Evolutionary conservation across 495 filamentous ascomycete genomes (phyloP), one percentile per base, ranked within the genome.

Genomic region (Articulospora tetracladia): DNA sequence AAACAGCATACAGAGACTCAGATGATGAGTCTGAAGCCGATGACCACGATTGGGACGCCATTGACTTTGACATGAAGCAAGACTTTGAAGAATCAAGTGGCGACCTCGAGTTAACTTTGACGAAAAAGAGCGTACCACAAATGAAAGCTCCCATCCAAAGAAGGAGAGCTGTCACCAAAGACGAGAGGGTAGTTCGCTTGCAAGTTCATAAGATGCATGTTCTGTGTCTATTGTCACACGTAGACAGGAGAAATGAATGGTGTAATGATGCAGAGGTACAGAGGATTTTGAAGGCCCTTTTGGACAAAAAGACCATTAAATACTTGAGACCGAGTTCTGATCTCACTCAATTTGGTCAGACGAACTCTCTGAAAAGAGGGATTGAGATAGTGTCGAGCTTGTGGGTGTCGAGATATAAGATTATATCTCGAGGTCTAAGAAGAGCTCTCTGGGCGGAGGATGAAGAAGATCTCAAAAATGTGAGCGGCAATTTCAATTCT

Each of bases 131-230:
- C 34, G 13, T 69, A 47, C 24, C 63, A 66, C 41, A 65, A 66
- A 27, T 39, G 63, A 57, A 64, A 63, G 53, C 59, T 60, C 49
- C 64, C 1, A 64, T 70, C 47, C 20, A 41, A 3, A 58, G 55
- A 60, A 13, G 68, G 54, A 47, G 54, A 59, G 19, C 47, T 32
- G n/a, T 92, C 47, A 86, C 80, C 27, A 83, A 79, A 22, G 82
- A 79, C 8, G 93, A 97, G 67, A 92, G 81, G 64, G 83, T 79
- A 50, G 71, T 83, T 12, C 80, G 93, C 39, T 70, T 94, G 25
- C 83, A 94, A 59, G 75, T 90, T 30, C 94, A 99, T 68, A 97
- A 96, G 72, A 75, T 83, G 64, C 92, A 99, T 74, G 49, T 98
- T 1, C 77, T 96, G 30, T 95, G 91, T 65, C 77, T 97, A 1